phyloP scores from a whole-genome alignment of 805 yeast genomes.

The Sugiyamaella boreocaroliniensis region DNA sequence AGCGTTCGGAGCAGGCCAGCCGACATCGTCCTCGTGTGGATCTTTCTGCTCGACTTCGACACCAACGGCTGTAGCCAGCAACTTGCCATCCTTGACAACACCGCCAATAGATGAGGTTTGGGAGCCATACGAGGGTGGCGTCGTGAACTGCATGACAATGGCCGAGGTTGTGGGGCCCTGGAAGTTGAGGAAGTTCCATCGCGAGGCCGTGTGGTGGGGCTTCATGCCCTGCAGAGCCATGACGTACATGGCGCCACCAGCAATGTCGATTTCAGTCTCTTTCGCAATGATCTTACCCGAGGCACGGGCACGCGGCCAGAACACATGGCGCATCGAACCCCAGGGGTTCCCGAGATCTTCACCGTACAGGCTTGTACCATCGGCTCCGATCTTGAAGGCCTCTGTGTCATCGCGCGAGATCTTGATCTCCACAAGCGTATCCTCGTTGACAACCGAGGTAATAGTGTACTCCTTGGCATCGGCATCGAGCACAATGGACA shows the following conservation, averaged over 20 bases:
- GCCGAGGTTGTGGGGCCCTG: slow-evolving; percentile 70
- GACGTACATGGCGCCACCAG: slow-evolving; percentile 63
- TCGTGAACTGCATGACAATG: slow-evolving; percentile 89
- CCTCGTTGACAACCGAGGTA: slow-evolving; percentile 48
- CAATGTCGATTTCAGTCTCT: slow-evolving; percentile 32
- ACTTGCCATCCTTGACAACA: slow-evolving; percentile 55
- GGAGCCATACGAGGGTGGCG: slow-evolving; percentile 83
- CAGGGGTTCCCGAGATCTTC: slow-evolving; percentile 79
- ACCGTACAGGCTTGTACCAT: slow-evolving; percentile 84
- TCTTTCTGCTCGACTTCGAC: slow-evolving; percentile 58
- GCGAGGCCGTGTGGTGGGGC: slow-evolving; percentile 97
- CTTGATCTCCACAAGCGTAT: slow-evolving; percentile 62
- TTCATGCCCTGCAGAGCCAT: slow-evolving; percentile 99
- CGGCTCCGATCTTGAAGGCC: slow-evolving; percentile 84
- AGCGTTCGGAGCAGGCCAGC: slow-evolving; percentile 81
- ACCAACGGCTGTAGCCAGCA: slow-evolving; percentile 58
- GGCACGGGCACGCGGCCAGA: slow-evolving; percentile 87
- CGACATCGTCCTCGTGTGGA: slow-evolving; percentile 52
- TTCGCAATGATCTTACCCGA: slow-evolving; percentile 55
- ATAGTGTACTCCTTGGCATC: slow-evolving; percentile 47
- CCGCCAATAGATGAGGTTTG: slow-evolving; percentile 78
- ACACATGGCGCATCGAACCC: slow-evolving; percentile 94
- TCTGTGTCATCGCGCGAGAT: slow-evolving; percentile 53
- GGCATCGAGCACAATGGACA: slow-evolving; percentile 55
- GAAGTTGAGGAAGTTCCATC: slow-evolving; percentile 92